These are phyloP conservation scores for Intubia oerlemansii DNA, from an alignment of 2,329 filamentous ascomycete species.

Conservation along the genomic window DNA sequence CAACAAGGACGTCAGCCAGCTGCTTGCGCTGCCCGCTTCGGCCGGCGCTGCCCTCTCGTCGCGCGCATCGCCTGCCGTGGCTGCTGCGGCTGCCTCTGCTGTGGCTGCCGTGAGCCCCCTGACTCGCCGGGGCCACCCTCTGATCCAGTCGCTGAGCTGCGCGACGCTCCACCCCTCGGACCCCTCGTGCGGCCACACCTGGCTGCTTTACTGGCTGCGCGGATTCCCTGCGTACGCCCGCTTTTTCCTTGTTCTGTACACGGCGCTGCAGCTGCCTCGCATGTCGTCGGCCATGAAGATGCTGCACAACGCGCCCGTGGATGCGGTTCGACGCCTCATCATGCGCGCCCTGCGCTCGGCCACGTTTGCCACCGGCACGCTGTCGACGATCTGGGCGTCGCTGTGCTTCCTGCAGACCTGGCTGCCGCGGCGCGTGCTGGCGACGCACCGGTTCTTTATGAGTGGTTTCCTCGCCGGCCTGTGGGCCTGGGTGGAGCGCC, in stretches of 20 bases:
- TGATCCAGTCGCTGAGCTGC: conserved; percentile 70
- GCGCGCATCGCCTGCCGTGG: background rate
- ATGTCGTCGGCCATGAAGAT: conserved; percentile 31
- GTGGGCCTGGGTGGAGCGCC: conserved; percentile 60
- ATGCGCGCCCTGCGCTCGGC: conserved; percentile 52
- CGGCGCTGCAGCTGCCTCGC: conserved; percentile 45
- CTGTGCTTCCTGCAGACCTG: conserved; percentile 75
- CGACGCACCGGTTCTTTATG: conserved; percentile 75
- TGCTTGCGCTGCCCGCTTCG: conserved; percentile 56
- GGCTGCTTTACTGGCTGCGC: conserved; percentile 68
- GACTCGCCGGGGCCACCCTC: conserved; percentile 66
- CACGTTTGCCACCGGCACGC: conserved; percentile 59
- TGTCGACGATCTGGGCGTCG: conserved; percentile 71
- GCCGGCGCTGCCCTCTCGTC: conserved; percentile 49
- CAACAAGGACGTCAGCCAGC: conserved; percentile 27
- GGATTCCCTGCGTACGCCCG: conserved; percentile 63
- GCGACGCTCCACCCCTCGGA: conserved; percentile 74
- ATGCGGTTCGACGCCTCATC: conserved; percentile 43
- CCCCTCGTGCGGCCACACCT: conserved; percentile 73
- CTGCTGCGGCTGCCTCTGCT: conserved; percentile 32
- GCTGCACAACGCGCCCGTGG: conserved; percentile 42
- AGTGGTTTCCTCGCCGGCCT: conserved; percentile 70
- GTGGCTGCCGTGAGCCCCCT: conserved; percentile 55
- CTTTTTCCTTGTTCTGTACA: conserved; percentile 56
- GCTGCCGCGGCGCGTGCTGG: conserved; percentile 51